Evolutionary conservation across 2,329 filamentous ascomycete genomes (phyloP), one percentile per base, ranked within the genome.

Genomic region (Fusarium sp.): DNA sequence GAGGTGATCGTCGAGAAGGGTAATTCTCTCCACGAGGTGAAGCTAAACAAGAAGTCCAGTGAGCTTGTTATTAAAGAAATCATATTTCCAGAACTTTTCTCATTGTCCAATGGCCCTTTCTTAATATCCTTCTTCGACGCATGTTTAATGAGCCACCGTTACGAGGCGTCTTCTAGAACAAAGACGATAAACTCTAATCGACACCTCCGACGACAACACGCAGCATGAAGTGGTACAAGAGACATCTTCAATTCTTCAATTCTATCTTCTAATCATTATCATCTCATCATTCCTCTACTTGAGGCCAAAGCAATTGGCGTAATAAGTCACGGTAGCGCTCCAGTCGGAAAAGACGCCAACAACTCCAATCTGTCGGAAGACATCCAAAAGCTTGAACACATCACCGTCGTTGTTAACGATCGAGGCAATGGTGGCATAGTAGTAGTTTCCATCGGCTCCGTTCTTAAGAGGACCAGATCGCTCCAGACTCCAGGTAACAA

Each of bases 401-500:
- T 94, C 91, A 2, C 92, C 92, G 73, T 94, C 92, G 38, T 87
- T 88, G 63, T 86, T 85, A 56, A 90, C 87, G 1, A 86, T 81
- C 58, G 90, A 86, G 7, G 85, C 84, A 22, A 92, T 85, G 6
- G 86, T 85, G 63, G 83, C 84, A 76, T 89, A 92, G 81, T 91
- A 92, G 68, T 89, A 90, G 12, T 86, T 85, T 1, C 83, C 84
- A 1, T 83, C 81, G 14, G 81, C 82, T 3, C 86, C 87, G 37
- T 88, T 85, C 22, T 85, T 85, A 63, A 93, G 80, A 66, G 90
- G 90, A 0, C 90, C 90, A 0, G 89, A 91, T 33, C 92, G 87
- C 82, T 94, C 92, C 54, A 93, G 86, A 9, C 87, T 90, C 92
- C 92, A 94, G 1, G 91, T 88, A 47, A 94, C 87, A 69, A 94